Evolutionary conservation across 495 filamentous ascomycete species (phyloP), one percentile per base, ranked within the genome.

Genomic region (Talaromyces borbonicus): DNA sequence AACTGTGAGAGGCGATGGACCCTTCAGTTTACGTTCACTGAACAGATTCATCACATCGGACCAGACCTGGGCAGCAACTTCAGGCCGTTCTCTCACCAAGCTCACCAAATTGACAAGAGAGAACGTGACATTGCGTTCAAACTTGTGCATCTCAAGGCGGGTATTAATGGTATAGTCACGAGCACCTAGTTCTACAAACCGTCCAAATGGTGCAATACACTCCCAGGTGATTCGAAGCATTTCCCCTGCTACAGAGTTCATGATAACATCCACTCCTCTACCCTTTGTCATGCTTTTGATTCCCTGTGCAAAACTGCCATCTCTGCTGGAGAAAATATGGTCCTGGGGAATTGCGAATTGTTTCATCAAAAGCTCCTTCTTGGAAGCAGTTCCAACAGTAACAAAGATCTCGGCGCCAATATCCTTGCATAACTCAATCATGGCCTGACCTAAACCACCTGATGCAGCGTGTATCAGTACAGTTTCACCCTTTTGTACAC

Each of bases 391-490:
- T 0, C 65, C 57, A 0, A 73, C 76, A 0, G 73, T 79, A 0
- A 56, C 62, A 73, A 50, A 39, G 5, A 48, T 39, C 11, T 47
- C 33, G 11, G 51, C 51, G 8, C 54, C 54, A 23, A 49, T 26
- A 18, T 38, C 24, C 29, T 52, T 43, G 8, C 43, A 49, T 0
- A 66, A 15, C 23, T 62, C 56, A 27, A 71, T 59, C 0, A 56
- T 53, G 0, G 64, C 54, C 5, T 67, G 42, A 1, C 64, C 66
- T 8, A 67, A 50, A 20, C 60, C 65, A 27, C 75, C 72, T 4
- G 72, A 60, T 12, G 70, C 78, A 3, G 62, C 65, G 49, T 79
- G 73, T 41, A 81, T 75, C 12, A 81, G 56, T 3, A 80, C 66
- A 1, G 57, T 66, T 48, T 82, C 74, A 23, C 65, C 74, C 1